phyloP scores from a whole-genome alignment of 2,329 filamentous ascomycete species.

The Mycosphaerella arachidis region DNA sequence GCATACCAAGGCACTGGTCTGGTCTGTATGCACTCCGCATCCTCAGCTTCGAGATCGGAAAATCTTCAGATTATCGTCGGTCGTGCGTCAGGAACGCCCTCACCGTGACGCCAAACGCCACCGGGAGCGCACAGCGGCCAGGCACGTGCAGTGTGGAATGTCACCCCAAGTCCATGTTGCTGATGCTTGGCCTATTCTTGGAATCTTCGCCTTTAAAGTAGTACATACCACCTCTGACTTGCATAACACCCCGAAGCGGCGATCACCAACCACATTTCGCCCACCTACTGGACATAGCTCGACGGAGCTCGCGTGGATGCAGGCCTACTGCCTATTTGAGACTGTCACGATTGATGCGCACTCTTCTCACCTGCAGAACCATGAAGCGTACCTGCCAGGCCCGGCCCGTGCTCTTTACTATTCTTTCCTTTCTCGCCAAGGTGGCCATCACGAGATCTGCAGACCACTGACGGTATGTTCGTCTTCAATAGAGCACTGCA shows the following conservation, averaged over 20 bases:
- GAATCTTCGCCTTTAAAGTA: not conserved
- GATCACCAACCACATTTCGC: not conserved
- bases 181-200: constrained; percentile 1
- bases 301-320: not conserved
- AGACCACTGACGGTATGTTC: not conserved
- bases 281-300: not conserved
- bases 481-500: constrained; percentile 10
- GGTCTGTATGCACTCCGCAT: constrained; percentile 4
- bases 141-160: not conserved
- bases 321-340: not conserved
- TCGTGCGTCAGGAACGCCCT: constrained; percentile 1
- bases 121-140: not conserved
- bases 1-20: constrained; percentile 2
- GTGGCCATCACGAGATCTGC: not conserved
- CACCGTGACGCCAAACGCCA: constrained; percentile 1
- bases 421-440: not conserved
- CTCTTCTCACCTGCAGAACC: not conserved
- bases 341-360: not conserved
- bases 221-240: constrained; percentile 1
- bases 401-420: not conserved
- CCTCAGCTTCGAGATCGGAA: not conserved
- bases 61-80: not conserved
- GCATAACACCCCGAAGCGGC: not conserved
- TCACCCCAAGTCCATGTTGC: not conserved
- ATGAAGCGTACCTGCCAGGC: not conserved